phyloP scores from a whole-genome alignment of 345 rosid genomes.

The Boechera stricta region DNA sequence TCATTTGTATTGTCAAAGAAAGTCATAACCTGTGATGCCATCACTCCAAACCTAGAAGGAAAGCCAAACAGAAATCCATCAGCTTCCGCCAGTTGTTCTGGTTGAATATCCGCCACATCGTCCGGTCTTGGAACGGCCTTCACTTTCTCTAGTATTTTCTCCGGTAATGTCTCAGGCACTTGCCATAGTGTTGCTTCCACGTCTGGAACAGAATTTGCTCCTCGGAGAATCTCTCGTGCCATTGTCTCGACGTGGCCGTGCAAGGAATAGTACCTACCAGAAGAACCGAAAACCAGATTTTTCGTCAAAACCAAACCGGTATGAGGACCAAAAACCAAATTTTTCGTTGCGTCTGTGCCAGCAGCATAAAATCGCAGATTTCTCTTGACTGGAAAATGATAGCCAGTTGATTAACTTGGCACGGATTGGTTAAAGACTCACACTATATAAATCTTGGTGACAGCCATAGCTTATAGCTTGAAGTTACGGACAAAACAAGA shows the following conservation, averaged over 20 bases:
- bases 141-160: conserved; percentile 70
- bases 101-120: conserved; percentile 76
- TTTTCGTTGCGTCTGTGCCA: neutral
- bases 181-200: conserved; percentile 97
- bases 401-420: neutral
- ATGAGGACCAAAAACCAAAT: neutral
- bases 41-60: conserved; percentile 94
- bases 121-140: conserved; percentile 72
- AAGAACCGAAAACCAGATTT: neutral
- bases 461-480: conserved; percentile 49
- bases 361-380: neutral
- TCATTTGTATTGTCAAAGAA: conserved; percentile 84
- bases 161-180: conserved; percentile 79
- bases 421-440: conserved; percentile 39
- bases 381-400: neutral
- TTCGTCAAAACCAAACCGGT: conserved; percentile 20
- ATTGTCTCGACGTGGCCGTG: conserved; percentile 86
- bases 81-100: conserved; percentile 81
- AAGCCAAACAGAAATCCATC: conserved; percentile 94
- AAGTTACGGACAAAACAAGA: conserved; percentile 17
- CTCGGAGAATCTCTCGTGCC: conserved; percentile 85
- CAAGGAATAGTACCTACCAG: conserved; percentile 71
- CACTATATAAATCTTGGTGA: conserved; percentile 71
- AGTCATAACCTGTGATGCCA: conserved; percentile 90
- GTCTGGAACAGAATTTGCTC: conserved; percentile 73